These are phyloP conservation scores for Phallus indusiatus DNA, from an alignment of 768 basidiomycete genomes.

Conservation along the genomic window DNA sequence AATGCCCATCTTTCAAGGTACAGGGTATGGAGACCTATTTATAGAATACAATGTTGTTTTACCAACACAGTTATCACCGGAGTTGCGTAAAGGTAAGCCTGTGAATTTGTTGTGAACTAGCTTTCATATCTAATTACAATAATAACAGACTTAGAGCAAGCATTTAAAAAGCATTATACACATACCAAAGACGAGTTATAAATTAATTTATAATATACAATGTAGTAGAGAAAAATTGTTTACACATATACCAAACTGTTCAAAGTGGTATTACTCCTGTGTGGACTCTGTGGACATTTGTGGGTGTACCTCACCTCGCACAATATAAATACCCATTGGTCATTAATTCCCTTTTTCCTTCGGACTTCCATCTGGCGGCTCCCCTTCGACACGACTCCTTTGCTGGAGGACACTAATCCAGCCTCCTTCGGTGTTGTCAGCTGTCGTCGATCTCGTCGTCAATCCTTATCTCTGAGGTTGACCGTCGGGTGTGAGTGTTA, in stretches of 20 bases:
- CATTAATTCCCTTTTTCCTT: background rate
- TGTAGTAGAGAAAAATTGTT: too few relatives aligned
- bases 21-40: slow-evolving; percentile 69
- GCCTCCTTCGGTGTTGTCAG: background rate
- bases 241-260: background rate
- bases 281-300: background rate
- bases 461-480: background rate
- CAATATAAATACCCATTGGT: background rate
- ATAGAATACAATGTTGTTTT: slow-evolving; percentile 92
- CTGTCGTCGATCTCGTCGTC: background rate
- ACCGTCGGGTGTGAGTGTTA: too few relatives aligned
- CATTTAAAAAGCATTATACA: slow-evolving; percentile 34
- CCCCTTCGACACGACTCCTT: background rate
- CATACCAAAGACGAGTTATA: slow-evolving; percentile 33
- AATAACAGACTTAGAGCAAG: slow-evolving; percentile 43
- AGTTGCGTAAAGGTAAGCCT: slow-evolving; percentile 64
- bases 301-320: background rate
- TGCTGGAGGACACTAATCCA: background rate
- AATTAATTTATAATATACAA: background rate
- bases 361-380: slow-evolving; percentile 2
- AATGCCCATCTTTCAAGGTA: slow-evolving; percentile 58
- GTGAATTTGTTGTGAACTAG: background rate
- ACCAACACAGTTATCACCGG: slow-evolving; percentile 59
- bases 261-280: background rate
- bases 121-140: background rate